These are phyloP conservation scores for Suillus plorans DNA, from an alignment of 768 basidiomycete genomes.

Conservation along the genomic window DNA sequence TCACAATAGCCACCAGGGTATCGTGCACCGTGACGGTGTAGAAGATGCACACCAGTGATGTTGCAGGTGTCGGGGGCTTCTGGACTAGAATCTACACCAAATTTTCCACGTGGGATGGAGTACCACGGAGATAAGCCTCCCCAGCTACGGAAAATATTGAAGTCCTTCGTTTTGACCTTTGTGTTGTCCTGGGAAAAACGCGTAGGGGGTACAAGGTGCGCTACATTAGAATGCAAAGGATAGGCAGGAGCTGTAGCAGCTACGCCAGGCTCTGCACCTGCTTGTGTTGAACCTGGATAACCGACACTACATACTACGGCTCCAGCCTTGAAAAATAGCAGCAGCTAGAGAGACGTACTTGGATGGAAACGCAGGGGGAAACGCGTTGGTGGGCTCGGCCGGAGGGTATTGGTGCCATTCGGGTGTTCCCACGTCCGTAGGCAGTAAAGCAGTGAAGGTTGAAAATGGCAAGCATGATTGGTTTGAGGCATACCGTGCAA, in stretches of 20 bases:
- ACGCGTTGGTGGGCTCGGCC: conserved; percentile 61
- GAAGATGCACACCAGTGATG: conserved; percentile 69
- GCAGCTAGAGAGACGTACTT: conserved; percentile 17
- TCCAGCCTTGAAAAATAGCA: background rate
- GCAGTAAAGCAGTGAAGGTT: conserved; percentile 1
- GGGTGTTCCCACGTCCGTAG: conserved; percentile 57
- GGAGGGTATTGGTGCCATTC: conserved; percentile 68
- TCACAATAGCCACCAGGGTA: conserved; percentile 37
- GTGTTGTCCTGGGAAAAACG: conserved; percentile 16
- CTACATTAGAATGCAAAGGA: conserved; percentile 64
- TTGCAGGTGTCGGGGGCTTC: conserved; percentile 66
- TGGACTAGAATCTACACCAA: conserved; percentile 69
- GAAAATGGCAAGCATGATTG: conserved; percentile 2
- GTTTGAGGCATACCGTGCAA: conserved; percentile 11
- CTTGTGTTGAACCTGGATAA: conserved; percentile 29
- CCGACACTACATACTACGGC: conserved; percentile 24
- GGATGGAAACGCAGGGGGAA: conserved; percentile 68
- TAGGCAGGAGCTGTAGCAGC: conserved; percentile 71
- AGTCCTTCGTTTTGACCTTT: conserved; percentile 36
- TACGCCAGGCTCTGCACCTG: conserved; percentile 17
- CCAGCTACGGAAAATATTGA: conserved; percentile 71
- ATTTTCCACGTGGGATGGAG: conserved; percentile 56
- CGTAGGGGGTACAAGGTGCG: conserved; percentile 45
- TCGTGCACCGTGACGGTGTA: conserved; percentile 77
- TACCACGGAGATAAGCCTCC: conserved; percentile 83